Conservation (phyloP, 495 filamentous ascomycete genomes). For the Paragyromitra xinjiangensis region DNA sequence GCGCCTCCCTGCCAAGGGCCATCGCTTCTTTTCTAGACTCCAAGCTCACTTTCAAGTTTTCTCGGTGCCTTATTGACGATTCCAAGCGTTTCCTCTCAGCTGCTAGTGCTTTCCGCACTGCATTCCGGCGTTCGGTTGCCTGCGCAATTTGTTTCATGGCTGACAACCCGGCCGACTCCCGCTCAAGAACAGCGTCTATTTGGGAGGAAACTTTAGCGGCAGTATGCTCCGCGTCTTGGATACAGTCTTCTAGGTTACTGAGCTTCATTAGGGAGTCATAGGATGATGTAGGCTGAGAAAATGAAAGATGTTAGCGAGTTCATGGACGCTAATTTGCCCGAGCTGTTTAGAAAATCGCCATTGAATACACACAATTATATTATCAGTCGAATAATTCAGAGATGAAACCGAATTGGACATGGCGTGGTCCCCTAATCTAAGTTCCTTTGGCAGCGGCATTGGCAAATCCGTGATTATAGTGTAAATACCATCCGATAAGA, state of each 20-base stretch:
- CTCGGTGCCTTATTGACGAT: constrained; percentile 66
- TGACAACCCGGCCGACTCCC: constrained; percentile 54
- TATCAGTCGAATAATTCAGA: constrained; percentile 32
- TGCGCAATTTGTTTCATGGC: constrained; percentile 52
- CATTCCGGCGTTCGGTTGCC: constrained; percentile 52
- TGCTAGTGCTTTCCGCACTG: constrained; percentile 59
- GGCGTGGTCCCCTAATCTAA: constrained; percentile 39
- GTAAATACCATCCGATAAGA: constrained; percentile 89
- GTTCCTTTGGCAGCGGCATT: constrained; percentile 60
- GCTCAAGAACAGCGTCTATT: constrained; percentile 75
- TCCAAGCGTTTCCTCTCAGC: constrained; percentile 72
- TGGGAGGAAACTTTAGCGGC: constrained; percentile 76
- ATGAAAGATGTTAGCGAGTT: constrained; percentile 58
- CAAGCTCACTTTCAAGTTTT: constrained; percentile 73
- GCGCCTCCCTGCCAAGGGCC: constrained; percentile 66
- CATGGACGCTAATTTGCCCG: neutral
- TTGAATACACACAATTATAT: constrained; percentile 41
- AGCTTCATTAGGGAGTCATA: constrained; percentile 92
- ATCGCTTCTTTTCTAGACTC: constrained; percentile 73
- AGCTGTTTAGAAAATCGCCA: neutral
- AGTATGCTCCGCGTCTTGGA: constrained; percentile 87
- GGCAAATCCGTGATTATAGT: constrained; percentile 72
- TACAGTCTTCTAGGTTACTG: constrained; percentile 87
- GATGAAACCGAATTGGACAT: constrained; percentile 56
- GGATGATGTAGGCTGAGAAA: constrained; percentile 71